phyloP scores from a whole-genome alignment of 2,329 filamentous ascomycete species.

The Talaromyces rugulosus region DNA sequence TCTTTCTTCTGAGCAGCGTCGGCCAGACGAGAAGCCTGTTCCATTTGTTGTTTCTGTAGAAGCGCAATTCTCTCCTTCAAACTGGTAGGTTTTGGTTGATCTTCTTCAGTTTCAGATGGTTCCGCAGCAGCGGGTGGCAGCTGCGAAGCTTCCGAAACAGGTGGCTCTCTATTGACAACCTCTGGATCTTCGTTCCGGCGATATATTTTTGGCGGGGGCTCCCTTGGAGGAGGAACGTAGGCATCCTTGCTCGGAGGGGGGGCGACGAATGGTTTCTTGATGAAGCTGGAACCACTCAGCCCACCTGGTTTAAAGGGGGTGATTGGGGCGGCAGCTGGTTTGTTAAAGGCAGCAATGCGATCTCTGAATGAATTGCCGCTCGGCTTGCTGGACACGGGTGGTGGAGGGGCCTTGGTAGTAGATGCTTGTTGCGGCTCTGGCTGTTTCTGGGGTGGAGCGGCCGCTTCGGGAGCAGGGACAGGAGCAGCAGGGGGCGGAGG shows the following conservation, averaged over 20 bases:
- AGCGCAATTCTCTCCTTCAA: constrained; percentile 93
- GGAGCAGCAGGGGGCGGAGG: constrained; percentile 20
- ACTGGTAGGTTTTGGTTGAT: constrained; percentile 85
- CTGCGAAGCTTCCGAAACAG: constrained; percentile 27
- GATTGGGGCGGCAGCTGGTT: constrained; percentile 74
- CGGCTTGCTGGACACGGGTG: constrained; percentile 67
- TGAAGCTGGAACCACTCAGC: constrained; percentile 61
- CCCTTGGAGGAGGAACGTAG: constrained; percentile 71
- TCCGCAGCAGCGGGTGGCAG: constrained; percentile 30
- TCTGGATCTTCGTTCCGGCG: constrained; percentile 79
- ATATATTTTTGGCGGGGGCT: constrained; percentile 73
- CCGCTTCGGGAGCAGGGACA: constrained; percentile 20
- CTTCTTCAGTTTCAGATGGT: constrained; percentile 57
- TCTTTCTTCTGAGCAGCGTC: constrained; percentile 77
- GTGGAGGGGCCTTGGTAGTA: constrained; percentile 58
- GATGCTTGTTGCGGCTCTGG: constrained; percentile 25
- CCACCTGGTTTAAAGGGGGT: constrained; percentile 83
- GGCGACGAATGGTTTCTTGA: constrained; percentile 96
- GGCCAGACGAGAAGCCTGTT: constrained; percentile 78
- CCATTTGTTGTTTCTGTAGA: constrained; percentile 87
- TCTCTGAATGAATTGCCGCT: constrained; percentile 77
- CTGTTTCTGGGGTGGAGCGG: constrained; percentile 22
- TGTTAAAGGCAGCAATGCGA: constrained; percentile 96
- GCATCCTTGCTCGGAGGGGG: constrained; percentile 90
- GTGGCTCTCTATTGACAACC: constrained; percentile 29